phyloP scores from a whole-genome alignment of 140 eudicot genomes.

The Flaveria floridana region DNA sequence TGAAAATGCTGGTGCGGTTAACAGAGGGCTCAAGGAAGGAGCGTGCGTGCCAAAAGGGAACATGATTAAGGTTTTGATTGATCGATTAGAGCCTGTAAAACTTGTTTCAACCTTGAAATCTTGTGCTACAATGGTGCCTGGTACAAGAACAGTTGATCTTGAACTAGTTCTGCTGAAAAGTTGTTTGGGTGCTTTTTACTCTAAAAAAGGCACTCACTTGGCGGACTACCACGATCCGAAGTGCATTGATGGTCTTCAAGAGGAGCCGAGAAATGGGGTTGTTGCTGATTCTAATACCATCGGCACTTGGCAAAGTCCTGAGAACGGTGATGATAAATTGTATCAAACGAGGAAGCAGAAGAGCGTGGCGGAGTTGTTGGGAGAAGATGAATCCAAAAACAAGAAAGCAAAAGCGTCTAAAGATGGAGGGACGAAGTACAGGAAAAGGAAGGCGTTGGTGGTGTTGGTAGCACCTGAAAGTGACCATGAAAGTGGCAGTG shows the following conservation, averaged over 20 bases:
- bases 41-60: conserved; percentile 50
- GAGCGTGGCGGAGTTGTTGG: conserved; percentile 68
- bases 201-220: conserved; percentile 42
- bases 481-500: conserved; percentile 23
- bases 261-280: conserved; percentile 23
- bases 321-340: conserved; percentile 34
- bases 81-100: conserved; percentile 34
- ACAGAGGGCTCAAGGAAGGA: conserved; percentile 63
- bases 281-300: conserved; percentile 27
- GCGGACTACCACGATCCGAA: conserved; percentile 37
- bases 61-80: conserved; percentile 30
- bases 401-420: conserved; percentile 36
- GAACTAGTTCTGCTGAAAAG: conserved; percentile 53
- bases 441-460: conserved; percentile 40
- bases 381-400: conserved; percentile 32
- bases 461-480: conserved; percentile 31
- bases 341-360: conserved; percentile 60
- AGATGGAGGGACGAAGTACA: conserved; percentile 35
- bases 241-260: conserved; percentile 63
- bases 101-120: conserved; percentile 36
- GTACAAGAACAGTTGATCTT: conserved; percentile 27
- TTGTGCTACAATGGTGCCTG: conserved; percentile 31
- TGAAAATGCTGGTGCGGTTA: conserved; percentile 30
- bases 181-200: conserved; percentile 54
- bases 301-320: conserved; percentile 43